Conservation (phyloP, 768 basidiomycete species). For the Termitomyces sp. region DNA sequence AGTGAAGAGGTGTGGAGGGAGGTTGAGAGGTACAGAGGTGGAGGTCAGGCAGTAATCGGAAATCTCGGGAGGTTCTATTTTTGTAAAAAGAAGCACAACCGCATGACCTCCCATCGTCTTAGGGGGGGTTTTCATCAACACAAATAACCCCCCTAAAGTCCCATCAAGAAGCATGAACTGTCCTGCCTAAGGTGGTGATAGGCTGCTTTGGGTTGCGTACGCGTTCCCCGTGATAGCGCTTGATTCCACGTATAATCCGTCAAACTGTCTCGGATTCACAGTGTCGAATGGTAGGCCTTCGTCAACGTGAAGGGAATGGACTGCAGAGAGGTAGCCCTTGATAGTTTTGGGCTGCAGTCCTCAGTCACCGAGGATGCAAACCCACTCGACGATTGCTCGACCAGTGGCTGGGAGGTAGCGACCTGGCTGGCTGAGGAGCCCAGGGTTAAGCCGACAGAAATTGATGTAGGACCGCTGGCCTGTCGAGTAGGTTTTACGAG, state of each 20-base stretch:
- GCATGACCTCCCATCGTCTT: no score
- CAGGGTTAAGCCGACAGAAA: conserved; percentile 21
- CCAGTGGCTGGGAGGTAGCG: no score
- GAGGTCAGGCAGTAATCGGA: no score
- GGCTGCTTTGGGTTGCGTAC: conserved; percentile 12
- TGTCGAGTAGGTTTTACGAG: conserved; percentile 27
- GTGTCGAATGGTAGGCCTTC: conserved; percentile 22
- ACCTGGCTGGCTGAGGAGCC: not conserved
- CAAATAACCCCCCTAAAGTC: no score
- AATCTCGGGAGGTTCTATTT: no score
- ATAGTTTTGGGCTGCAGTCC: conserved; percentile 18
- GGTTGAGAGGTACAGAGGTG: no score
- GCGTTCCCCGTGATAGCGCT: conserved; percentile 27
- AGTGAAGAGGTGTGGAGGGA: no score
- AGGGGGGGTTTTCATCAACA: no score
- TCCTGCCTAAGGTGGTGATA: not conserved
- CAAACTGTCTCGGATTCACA: conserved; percentile 27
- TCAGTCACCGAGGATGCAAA: conserved; percentile 13
- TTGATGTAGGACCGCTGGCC: conserved; percentile 31
- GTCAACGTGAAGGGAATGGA: conserved; percentile 32
- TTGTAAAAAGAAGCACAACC: no score
- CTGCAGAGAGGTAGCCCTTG: conserved; percentile 21
- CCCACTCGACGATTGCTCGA: conserved; percentile 22
- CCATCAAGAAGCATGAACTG: no score
- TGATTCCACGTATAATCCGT: conserved; percentile 32